phyloP scores from a whole-genome alignment of 2,329 filamentous ascomycete species.

The Stachybotrys echinatus region DNA sequence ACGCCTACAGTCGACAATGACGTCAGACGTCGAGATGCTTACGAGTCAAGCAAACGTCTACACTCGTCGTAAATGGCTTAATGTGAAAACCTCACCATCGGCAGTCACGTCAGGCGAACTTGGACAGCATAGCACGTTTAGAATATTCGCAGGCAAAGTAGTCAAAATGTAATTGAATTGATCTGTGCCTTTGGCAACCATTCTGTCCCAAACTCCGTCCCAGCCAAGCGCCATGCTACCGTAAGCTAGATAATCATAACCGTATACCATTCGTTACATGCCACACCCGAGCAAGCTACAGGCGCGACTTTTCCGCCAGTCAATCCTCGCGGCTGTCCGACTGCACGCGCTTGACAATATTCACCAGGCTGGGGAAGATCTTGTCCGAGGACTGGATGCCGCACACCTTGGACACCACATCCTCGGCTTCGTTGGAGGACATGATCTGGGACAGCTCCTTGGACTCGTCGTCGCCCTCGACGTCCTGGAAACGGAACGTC shows the following conservation, averaged over 20 bases:
- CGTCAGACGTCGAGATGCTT: no score
- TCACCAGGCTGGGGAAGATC: slow-evolving; percentile 69
- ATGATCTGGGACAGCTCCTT: slow-evolving; percentile 81
- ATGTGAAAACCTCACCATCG: no score
- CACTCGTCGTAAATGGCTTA: no score
- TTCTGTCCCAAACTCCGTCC: slow-evolving; percentile 7
- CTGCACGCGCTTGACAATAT: slow-evolving; percentile 81
- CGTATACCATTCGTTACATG: slow-evolving; percentile 1
- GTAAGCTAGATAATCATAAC: slow-evolving; percentile 1
- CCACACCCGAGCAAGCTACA: no score
- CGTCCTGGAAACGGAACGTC: slow-evolving; percentile 92
- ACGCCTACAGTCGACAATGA: no score
- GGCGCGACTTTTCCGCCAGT: slow-evolving; percentile 13
- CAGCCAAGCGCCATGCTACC: slow-evolving; percentile 15
- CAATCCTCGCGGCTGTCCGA: slow-evolving; percentile 45
- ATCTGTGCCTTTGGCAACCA: no score
- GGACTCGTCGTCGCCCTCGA: slow-evolving; percentile 87
- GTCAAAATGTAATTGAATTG: no score
- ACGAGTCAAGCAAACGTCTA: no score
- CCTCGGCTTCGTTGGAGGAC: slow-evolving; percentile 64
- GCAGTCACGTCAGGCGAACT: no score
- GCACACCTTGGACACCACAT: slow-evolving; percentile 75
- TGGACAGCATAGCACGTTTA: no score
- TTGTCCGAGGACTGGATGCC: slow-evolving; percentile 73
- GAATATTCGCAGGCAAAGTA: no score